Evolutionary conservation across 768 basidiomycete species (phyloP), one percentile per base, ranked within the genome.

Genomic region (Auriscalpium orientale): DNA sequence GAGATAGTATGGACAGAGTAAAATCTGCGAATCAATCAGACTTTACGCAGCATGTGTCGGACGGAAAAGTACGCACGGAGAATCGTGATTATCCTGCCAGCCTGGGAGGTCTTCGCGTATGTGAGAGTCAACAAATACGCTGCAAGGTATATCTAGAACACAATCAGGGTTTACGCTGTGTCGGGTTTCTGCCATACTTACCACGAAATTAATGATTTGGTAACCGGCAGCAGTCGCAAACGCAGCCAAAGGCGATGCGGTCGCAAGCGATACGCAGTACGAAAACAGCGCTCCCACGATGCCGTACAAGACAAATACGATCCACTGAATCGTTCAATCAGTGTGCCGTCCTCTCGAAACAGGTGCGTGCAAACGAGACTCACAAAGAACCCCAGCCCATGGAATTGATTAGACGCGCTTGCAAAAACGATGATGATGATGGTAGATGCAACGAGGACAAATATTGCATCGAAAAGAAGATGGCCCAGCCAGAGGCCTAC

Each of bases 401-500:
- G 75, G 67, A 91, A 89, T 58, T 87, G 83, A 55, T 80, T 71
- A 0, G 83, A 75, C 4, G 67, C 76, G 15, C 71, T 64, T 10
- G 80, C 80, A 60, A 84, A 88, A 8, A 89, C 63, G 45, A 88
- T 78, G 16, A 78, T 73, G 46, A 89, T 79, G 51, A 88, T 70
- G 1, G 85, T 85, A 1, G 88, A 76, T 20, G 81, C 66, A n/a
- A 85, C 68, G 15, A 84, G 60, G 4, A 79, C 76, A 56, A 80
- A 77, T 10, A 86, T 75, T 8, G 80, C 75, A 63, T 91, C 89
- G 67, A 87, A 89, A 64, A 86, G 71, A 15, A 90, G 74, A 68
- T 91, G 89, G 3, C 89, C 89, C 3, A 91, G 71, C 87, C 88
- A 89, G 46, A 91, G 71, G 3, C 85, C 87, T 49, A 82, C 67